phyloP scores from a whole-genome alignment of 1,284 basidiomycete species.

The Trametes versicolor region DNA sequence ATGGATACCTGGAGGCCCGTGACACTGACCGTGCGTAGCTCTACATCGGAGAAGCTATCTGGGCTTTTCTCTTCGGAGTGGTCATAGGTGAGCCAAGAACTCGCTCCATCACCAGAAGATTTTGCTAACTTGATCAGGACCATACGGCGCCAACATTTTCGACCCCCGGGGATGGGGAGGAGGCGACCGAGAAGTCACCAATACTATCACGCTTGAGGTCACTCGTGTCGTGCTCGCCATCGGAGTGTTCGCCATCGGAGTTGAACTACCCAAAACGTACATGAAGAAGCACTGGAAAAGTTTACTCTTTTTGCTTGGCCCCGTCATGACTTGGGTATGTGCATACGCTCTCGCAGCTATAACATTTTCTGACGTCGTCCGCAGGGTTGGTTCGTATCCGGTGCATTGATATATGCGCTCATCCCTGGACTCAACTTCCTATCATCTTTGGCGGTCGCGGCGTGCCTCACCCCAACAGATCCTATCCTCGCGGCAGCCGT shows the following conservation, averaged over 20 bases:
- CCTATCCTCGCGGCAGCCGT: conserved; percentile 92
- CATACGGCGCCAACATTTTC: conserved; percentile 87
- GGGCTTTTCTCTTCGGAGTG: conserved; percentile 95
- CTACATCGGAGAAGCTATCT: conserved; percentile 97
- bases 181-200: conserved; percentile 59
- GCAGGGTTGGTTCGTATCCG: conserved; percentile 93
- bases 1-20: not conserved
- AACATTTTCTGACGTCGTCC: conserved; percentile 2
- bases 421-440: conserved; percentile 90
- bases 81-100: conserved; percentile 71
- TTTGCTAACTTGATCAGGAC: conserved; percentile 59
- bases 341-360: not conserved
- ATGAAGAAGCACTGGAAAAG: conserved; percentile 93
- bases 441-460: conserved; percentile 88
- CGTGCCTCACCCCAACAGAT: conserved; percentile 97
- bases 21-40: conserved; percentile 55
- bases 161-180: conserved; percentile 87
- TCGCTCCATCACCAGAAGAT: not conserved
- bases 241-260: conserved; percentile 98
- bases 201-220: conserved; percentile 88
- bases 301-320: conserved; percentile 86
- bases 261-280: conserved; percentile 94
- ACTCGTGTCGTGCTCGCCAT: conserved; percentile 97
- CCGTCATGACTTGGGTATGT: conserved; percentile 89
- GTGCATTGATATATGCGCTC: conserved; percentile 88